Conservation (phyloP, 2,329 filamentous ascomycete species). For the Basipetospora chlamydospora region DNA sequence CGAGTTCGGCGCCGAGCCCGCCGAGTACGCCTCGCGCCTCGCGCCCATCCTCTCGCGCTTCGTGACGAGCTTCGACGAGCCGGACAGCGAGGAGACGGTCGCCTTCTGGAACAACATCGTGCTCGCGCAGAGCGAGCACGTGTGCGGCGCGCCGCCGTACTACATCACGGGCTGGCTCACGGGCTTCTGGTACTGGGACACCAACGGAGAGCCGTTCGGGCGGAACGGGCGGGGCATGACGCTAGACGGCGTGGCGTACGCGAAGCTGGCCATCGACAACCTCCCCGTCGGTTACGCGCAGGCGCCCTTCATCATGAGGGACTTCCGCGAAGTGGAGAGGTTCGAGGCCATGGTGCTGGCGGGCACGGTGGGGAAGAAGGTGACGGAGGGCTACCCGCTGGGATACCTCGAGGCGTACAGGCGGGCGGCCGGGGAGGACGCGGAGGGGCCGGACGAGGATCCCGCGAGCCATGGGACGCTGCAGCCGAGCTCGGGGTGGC, state of each 20-base stretch:
- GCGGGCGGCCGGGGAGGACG: conserved; percentile 1
- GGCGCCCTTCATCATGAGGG: conserved; percentile 3
- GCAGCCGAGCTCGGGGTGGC: conserved; percentile 4
- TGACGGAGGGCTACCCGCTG: conserved; percentile 4
- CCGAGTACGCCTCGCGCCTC: conserved; percentile 22
- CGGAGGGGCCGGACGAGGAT: conserved; percentile 1
- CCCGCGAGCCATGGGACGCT: conserved; percentile 1
- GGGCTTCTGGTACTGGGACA: conserved; percentile 30
- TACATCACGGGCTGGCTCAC: conserved; percentile 32
- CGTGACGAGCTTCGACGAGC: conserved; percentile 26
- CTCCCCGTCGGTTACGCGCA: conserved; percentile 4
- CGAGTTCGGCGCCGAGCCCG: conserved; percentile 28
- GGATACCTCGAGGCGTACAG: conserved; percentile 3
- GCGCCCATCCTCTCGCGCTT: conserved; percentile 29
- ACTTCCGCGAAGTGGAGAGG: conserved; percentile 5
- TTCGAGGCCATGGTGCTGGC: conserved; percentile 5
- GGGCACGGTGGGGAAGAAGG: conserved; percentile 4
- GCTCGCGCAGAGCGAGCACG: conserved; percentile 15
- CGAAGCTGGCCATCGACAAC: not conserved
- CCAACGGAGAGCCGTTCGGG: conserved; percentile 15
- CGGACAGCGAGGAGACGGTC: conserved; percentile 16
- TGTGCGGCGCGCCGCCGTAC: conserved; percentile 12
- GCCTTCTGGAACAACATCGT: conserved; percentile 31
- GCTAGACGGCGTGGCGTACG: conserved; percentile 4
- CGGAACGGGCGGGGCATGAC: not conserved